Conservation (phyloP, 106 monocot genomes). For the Gastrodia elata region DNA sequence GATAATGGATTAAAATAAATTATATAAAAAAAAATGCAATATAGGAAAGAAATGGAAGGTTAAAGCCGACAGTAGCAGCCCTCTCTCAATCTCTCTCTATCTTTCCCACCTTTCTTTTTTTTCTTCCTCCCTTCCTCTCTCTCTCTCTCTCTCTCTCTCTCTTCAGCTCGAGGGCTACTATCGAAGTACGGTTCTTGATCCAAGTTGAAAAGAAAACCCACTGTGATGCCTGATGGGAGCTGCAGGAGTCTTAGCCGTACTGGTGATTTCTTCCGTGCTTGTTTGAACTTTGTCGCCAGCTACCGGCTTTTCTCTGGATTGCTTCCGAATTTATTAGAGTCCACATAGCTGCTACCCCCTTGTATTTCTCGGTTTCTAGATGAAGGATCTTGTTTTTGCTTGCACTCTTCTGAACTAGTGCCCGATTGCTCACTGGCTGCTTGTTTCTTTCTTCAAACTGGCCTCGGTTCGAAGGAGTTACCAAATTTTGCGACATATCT, state of each 20-base stretch:
- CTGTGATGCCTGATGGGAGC: constrained; percentile 1
- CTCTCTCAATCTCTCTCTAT: not conserved
- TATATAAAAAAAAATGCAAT: too few species aligned
- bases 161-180: not conserved
- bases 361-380: not conserved
- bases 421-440: not conserved
- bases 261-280: constrained; percentile 1
- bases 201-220: constrained; percentile 2
- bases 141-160: not conserved
- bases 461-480: not conserved
- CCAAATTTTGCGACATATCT: not conserved
- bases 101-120: too few species aligned
- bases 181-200: constrained; percentile 5
- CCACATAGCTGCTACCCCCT: not conserved
- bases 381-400: not conserved
- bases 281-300: not conserved
- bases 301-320: not conserved
- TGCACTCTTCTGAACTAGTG: not conserved
- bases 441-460: not conserved
- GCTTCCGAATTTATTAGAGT: not conserved
- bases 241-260: not conserved
- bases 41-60: constrained; percentile 1
- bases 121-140: too few species aligned
- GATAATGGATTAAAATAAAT: too few species aligned
- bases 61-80: constrained; percentile 7